Percentiles rank a stretch among this genome's conserved stretches.
phyloP scores from a whole-genome alignment of 23 red algal genomes.

The Gracilariopsis chorda region DNA sequence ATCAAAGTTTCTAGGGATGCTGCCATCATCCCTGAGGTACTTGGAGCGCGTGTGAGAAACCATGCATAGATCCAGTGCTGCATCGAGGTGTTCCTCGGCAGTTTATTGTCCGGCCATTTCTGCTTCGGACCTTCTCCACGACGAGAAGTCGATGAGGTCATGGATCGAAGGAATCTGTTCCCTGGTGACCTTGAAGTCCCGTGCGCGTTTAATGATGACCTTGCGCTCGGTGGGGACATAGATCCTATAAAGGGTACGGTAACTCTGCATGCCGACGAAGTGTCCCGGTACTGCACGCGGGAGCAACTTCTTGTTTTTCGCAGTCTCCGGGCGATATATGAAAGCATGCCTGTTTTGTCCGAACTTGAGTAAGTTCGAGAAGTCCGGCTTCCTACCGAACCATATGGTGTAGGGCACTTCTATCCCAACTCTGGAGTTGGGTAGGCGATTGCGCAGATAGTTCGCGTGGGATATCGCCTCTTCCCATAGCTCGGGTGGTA shows the following conservation, averaged over 20 bases:
- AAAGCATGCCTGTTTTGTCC: conserved; percentile 10
- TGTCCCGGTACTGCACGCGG: background rate
- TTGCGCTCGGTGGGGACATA: background rate
- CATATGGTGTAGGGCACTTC: background rate
- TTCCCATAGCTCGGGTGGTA: background rate
- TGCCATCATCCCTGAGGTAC: too few relatives aligned
- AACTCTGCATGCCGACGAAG: background rate
- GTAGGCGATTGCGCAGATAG: background rate
- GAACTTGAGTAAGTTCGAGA: conserved; percentile 5
- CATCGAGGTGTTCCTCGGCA: too few relatives aligned
- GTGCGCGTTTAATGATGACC: background rate
- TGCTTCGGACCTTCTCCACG: too few relatives aligned
- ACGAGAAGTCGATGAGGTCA: too few relatives aligned
- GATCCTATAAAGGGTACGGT: background rate
- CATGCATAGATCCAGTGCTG: too few relatives aligned
- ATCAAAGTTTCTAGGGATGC: too few relatives aligned
- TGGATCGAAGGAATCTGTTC: too few relatives aligned
- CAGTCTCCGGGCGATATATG: background rate
- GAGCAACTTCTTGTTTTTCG: conserved; percentile 9
- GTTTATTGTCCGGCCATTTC: too few relatives aligned
- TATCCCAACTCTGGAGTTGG: background rate
- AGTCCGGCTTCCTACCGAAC: background rate
- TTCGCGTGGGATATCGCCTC: background rate
- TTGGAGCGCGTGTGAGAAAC: too few relatives aligned
- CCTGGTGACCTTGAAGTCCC: background rate